phyloP scores from a whole-genome alignment of 2,329 filamentous ascomycete species.

The Ophiostoma tasmaniense region DNA sequence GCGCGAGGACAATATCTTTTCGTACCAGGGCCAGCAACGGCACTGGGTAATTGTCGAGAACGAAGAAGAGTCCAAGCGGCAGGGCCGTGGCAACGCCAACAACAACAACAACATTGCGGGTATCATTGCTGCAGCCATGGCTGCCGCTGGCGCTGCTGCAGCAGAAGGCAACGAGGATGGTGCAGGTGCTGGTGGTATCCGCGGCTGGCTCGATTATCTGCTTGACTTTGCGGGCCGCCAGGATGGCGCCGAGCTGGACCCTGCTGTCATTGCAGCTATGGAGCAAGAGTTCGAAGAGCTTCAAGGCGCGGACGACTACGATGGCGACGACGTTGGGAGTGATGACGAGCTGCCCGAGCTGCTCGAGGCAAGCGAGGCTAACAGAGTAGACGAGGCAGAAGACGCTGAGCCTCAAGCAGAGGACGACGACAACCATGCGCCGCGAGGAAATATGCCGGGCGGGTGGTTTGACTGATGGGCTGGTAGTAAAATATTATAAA shows the following conservation, averaged over 20 bases:
- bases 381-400: not conserved
- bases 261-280: constrained; percentile 6
- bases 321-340: not conserved
- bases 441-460: not conserved
- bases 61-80: constrained; percentile 7
- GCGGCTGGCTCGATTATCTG: not conserved
- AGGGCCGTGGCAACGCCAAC: not conserved
- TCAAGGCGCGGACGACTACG: too few species aligned
- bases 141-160: not conserved
- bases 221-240: constrained; percentile 21
- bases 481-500: not conserved
- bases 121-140: not conserved
- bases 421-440: not conserved
- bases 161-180: not conserved
- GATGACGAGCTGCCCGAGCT: not conserved
- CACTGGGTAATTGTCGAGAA: constrained; percentile 33
- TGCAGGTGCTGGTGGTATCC: not conserved
- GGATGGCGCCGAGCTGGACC: constrained; percentile 16
- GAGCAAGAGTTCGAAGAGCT: not conserved
- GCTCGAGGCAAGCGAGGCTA: not conserved
- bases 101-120: not conserved
- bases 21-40: constrained; percentile 32
- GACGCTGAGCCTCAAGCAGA: not conserved
- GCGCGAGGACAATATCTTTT: constrained; percentile 45
- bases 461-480: not conserved